Evolutionary conservation across 140 eudicot species (phyloP).

Genomic region (Anethum foeniculum): DNA sequence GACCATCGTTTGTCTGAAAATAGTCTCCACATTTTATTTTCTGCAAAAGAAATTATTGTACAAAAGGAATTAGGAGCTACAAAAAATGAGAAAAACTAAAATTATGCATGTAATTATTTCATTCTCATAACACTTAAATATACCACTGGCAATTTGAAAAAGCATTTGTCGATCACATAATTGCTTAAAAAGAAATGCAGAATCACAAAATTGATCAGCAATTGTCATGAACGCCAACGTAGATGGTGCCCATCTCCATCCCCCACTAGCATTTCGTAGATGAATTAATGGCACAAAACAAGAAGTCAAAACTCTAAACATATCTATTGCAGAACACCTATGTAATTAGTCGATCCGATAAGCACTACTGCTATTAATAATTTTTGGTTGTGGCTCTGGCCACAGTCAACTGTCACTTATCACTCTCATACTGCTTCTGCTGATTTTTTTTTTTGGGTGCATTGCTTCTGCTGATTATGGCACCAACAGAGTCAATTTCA

Average conservation of each 20-base stretch:
- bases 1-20: conserved; percentile 89
- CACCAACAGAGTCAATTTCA: not conserved
- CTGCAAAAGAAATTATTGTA: conserved; percentile 33
- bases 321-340: no score
- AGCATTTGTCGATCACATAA: not conserved
- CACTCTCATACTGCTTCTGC: not conserved
- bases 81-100: not conserved
- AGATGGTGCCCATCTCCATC: not conserved
- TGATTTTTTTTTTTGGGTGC: no score
- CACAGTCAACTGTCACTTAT: not conserved
- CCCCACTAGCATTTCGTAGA: not conserved
- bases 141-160: not conserved
- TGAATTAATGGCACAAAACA: not conserved
- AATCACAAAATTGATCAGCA: not conserved
- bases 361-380: not conserved
- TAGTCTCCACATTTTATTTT: conserved; percentile 80
- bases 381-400: not conserved
- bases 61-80: not conserved
- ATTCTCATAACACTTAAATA: not conserved
- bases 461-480: not conserved
- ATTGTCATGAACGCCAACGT: not conserved
- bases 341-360: not conserved
- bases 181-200: not conserved
- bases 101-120: not conserved
- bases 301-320: not conserved